These are phyloP conservation scores for Triangularia verruculosa DNA, from an alignment of 2,329 filamentous ascomycete genomes.

Conservation along the genomic window DNA sequence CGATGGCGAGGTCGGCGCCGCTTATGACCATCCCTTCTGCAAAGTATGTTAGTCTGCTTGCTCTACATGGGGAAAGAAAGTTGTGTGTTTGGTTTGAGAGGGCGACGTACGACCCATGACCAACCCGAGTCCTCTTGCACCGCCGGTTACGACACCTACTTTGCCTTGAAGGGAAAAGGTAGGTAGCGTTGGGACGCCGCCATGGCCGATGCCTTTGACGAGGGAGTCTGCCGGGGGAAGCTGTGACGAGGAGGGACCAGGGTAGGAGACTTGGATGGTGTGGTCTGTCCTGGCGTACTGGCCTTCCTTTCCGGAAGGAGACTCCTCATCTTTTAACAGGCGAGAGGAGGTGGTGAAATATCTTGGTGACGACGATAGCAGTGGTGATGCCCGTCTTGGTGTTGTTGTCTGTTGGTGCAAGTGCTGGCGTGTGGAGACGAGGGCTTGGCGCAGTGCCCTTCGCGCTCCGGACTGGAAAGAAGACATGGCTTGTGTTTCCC, in stretches of 20 bases:
- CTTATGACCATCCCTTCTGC: constrained; percentile 76
- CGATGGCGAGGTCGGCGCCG: constrained; percentile 84
- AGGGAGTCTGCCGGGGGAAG: constrained; percentile 70
- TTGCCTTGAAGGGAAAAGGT: constrained; percentile 83
- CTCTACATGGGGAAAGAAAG: too few relatives aligned
- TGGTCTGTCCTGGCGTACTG: constrained; percentile 78
- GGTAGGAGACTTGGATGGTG: constrained; percentile 74
- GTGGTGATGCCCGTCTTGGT: background rate
- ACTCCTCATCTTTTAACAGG: background rate
- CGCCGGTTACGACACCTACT: constrained; percentile 83
- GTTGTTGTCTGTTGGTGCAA: background rate
- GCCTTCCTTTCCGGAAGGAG: constrained; percentile 38
- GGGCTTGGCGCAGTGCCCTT: background rate
- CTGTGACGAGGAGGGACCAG: constrained; percentile 58
- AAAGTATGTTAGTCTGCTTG: background rate
- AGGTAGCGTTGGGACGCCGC: constrained; percentile 75
- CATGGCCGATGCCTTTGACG: constrained; percentile 55
- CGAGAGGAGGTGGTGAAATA: background rate
- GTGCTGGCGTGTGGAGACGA: background rate
- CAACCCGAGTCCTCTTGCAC: constrained; percentile 81
- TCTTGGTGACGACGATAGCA: background rate
- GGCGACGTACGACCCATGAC: constrained; percentile 67
- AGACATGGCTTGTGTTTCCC: background rate
- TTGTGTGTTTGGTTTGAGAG: too few relatives aligned
- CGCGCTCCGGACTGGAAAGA: background rate